Base-by-base conservation (phyloP, 2,329 filamentous ascomycete species). In the Arthroderma sp. region DNA sequence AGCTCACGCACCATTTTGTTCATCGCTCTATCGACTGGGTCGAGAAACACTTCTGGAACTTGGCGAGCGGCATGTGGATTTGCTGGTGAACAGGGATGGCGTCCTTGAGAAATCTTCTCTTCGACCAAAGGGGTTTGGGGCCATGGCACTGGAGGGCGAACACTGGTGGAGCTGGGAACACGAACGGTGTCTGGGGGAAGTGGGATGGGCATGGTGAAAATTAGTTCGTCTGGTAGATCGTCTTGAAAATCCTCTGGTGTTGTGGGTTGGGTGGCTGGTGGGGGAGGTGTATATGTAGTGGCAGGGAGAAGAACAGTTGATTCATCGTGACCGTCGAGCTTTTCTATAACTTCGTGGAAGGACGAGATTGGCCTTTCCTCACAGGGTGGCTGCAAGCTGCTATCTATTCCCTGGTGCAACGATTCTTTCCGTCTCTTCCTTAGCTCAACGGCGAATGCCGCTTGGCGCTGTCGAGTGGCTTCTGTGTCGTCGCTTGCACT, bases 21-120 rank as follows among this genome's bases (percentile, higher is more conserved):
- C 11, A 80, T 70, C 0, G 77, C 77, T 38, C 67, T 65, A 40
- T 78, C 75, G 9, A 72, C 71, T 0, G 75, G 73, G 42, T 77
- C 72, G 33, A 70, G 50, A 56, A 72, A 50, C 51, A 60, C 56
- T 22, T 22, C 15, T 1, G 49, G 36, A 9, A 36, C 56, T 42
- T 50, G 58, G 39, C 44, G 55, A 48, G 58, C 45, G 45, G 43
- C 46, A 47, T 37, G 44, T 27, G 48, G 50, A 42, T 49, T 50
- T 47, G 43, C 27, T 38, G 38, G 46, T 37, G 51, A n/a, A 47
- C 51, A 34, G 44, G 55, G 33, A 36, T 47, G 40, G 46, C 47
- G 42, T 45, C 46, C n/a, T 47, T 48, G 45, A 47, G 51, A 38
- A 38, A 47, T 42, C 47, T 54, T 36, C 48, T 54, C 29, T 48